Base-by-base conservation (phyloP, 73 alveolate species). In the Paramecium pentaurelia region DNA sequence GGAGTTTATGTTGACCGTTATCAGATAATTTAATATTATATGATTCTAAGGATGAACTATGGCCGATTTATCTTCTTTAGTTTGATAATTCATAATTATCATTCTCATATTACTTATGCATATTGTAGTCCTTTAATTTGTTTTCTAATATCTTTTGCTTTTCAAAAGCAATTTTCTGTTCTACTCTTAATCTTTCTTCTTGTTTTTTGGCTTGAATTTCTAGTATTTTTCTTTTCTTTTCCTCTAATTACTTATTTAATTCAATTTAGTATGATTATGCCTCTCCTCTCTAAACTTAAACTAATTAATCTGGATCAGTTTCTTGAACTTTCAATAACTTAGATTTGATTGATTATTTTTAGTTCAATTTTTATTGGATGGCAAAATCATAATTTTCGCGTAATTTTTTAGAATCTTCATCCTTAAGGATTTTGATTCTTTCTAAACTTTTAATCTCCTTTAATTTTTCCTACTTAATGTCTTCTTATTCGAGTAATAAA, bases 131-230 rank as follows among this genome's bases (percentile, higher is more conserved):
- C 9, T 80, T 80, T 49, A 47, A 9, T 49, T 80, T 80, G n/a
- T 45, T 80, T 45, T 80, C 91, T 2, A 80, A 11, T 64, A 80
- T 42, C 30, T 80, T 80, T 47, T 80, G 25, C 28, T 80, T 80
- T 49, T 80, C 91, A 27, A 44, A 80, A 10, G 91, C 91, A 16
- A 80, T 9, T 28, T 47, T 80, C 49, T 80, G 20, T 20, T 80
- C 91, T n/a, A 80, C 58, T 49, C 58, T 40, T 64, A 45, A 20
- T 49, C 91, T 80, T 25, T 80, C 91, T 36, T 80, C 91, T 80
- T 42, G 4, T 49, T 80, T 80, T 28, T 47, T 80, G 8, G 32
- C 32, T 32, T 47, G 16, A 2, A 80, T 22, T 27, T 80, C 44
- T 2, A 32, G 30, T 80, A 80, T 22, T 80, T 45, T 45, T 10